These are phyloP conservation scores for Solanum hybrid DNA, from an alignment of 305 asterid species.

Conservation along the genomic window DNA sequence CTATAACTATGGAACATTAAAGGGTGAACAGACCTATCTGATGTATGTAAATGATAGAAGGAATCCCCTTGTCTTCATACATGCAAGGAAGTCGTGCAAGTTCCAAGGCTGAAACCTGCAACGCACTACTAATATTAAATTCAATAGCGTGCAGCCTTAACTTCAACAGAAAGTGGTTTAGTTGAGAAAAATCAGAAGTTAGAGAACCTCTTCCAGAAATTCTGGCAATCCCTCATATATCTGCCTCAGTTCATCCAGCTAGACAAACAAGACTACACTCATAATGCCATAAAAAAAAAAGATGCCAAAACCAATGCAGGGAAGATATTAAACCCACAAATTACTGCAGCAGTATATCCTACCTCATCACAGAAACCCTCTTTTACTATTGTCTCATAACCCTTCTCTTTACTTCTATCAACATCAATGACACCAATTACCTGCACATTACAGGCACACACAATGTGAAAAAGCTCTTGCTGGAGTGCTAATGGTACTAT, in stretches of 20 bases:
- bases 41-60: constrained; percentile 76
- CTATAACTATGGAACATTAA: background rate
- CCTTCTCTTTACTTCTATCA: constrained; percentile 77
- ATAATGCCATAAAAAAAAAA: constrained; percentile 11
- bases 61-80: constrained; percentile 49
- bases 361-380: constrained; percentile 96
- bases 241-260: constrained; percentile 98
- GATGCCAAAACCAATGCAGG: constrained; percentile 9
- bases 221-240: constrained; percentile 93
- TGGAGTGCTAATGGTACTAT: background rate
- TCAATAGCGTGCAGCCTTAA: background rate
- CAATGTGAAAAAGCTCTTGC: background rate
- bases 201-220: constrained; percentile 81
- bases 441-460: constrained; percentile 18
- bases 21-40: constrained; percentile 65
- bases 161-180: background rate
- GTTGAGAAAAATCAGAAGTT: constrained; percentile 16
- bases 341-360: background rate
- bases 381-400: constrained; percentile 79
- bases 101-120: constrained; percentile 77
- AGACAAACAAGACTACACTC: constrained; percentile 20
- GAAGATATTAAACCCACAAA: constrained; percentile 9
- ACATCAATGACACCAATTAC: constrained; percentile 81
- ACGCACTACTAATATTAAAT: background rate
- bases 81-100: constrained; percentile 70